Percentiles rank a stretch among this genome's conserved stretches.
Conservation (phyloP, 2,329 filamentous ascomycete species). For the Penicillium sp. region DNA sequence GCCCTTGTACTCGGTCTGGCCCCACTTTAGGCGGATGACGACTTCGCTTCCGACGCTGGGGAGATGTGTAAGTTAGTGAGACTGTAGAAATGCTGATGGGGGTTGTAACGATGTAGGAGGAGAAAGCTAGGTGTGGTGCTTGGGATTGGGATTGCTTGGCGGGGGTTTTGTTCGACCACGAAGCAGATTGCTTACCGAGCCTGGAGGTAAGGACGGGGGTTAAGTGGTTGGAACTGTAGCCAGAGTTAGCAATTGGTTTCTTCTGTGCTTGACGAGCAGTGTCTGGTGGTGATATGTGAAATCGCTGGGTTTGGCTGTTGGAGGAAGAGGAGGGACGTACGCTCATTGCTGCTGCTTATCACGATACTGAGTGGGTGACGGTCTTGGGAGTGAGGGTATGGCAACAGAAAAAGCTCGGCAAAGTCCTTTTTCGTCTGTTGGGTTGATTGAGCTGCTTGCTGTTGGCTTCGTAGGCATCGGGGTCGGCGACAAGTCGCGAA, state of each 20-base stretch:
- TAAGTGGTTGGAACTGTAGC: constrained; percentile 79
- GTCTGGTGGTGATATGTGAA: background rate
- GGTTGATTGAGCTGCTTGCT: constrained; percentile 14
- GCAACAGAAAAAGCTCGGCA: background rate
- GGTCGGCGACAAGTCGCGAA: constrained; percentile 28
- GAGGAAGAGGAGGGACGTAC: constrained; percentile 23
- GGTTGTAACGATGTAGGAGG: background rate
- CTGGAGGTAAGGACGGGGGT: constrained; percentile 95
- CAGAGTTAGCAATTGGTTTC: constrained; percentile 9
- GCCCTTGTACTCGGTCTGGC: constrained; percentile 95
- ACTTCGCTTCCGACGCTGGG: constrained; percentile 81
- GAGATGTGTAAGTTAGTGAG: background rate
- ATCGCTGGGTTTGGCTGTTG: constrained; percentile 11
- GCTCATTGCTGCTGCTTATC: constrained; percentile 29
- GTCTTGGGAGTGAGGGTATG: background rate
- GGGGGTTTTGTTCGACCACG: background rate
- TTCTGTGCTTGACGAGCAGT: background rate
- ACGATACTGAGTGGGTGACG: background rate
- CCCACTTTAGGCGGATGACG: constrained; percentile 94
- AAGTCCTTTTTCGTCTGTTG: constrained; percentile 6
- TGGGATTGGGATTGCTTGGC: background rate
- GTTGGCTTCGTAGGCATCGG: constrained; percentile 14
- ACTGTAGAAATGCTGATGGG: background rate
- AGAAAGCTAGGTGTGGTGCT: background rate
- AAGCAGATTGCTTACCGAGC: constrained; percentile 63